Evolutionary conservation across 371 early-diverging fungal species (phyloP), one percentile per base, ranked within the genome.

Genomic region (Mucor saturninus): DNA sequence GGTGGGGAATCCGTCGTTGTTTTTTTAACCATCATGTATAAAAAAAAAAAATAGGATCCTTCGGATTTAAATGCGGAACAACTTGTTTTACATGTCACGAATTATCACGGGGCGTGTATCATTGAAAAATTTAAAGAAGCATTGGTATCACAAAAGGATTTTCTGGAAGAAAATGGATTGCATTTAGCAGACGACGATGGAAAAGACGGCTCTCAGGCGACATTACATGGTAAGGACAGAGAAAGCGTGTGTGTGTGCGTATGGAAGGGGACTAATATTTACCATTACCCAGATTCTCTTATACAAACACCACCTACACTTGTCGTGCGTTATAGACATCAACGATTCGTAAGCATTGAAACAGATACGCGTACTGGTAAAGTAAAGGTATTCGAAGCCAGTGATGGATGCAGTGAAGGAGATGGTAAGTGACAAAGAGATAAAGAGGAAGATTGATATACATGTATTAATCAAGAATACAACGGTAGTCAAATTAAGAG

Each of bases 281-380:
- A 21, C 21, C 21, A 21, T 35, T 2, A 42, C 4, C 4, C 11
- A 42, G 42, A 42, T 7, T 29, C 50, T 9, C 3, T 4, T 8
- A 28, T 28, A 1, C 28, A 26, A 7, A 11, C 5, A 50, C 5
- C 29, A 5, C 50, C 50, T 31, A 71, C 83, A 32, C 39, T 86
- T 7, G 65, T 81, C 30, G 71, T 86, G 13, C 79, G 80, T 43
- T 75, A 83, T 59, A 75, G 84, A 39, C 81, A 81, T 46, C 79
- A 82, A 32, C 75, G 76, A n/a, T 83, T 79, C 67, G 76, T 86
- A 31, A 78, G 75, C 55, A 83, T 86, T 45, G 77, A 75, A 21
- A 55, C 80, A 6, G 86, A 86, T 67, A 66, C 81, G 54, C 77
- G 86, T 15, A 81, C 84, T 2, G 86, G 86, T 14, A 79, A 76